Evolutionary conservation across 2,329 filamentous ascomycete genomes (phyloP).

Genomic region (Fusarium sp.): DNA sequence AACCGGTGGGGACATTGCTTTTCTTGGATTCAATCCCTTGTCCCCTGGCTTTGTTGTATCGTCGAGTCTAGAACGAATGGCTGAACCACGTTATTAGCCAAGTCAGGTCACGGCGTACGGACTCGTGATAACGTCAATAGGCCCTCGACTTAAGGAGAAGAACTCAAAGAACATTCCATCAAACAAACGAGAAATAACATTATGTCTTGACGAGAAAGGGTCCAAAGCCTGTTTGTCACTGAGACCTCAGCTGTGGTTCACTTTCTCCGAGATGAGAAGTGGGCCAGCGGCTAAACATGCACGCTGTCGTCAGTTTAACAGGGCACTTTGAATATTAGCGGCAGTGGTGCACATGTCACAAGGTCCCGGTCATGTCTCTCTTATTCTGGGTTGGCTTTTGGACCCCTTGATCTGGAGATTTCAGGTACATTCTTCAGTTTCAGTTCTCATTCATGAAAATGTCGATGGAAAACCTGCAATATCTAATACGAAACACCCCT

Average conservation of each 20-base stretch:
- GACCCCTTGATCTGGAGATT: slow-evolving; percentile 19
- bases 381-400: not conserved
- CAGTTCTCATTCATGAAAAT: not conserved
- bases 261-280: slow-evolving; percentile 20
- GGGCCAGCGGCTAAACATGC: slow-evolving; percentile 27
- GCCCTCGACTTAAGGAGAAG: not conserved
- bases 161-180: not conserved
- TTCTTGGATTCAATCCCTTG: not conserved
- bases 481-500: not conserved
- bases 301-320: slow-evolving; percentile 31
- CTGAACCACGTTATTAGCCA: slow-evolving; percentile 1
- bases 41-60: not conserved
- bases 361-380: slow-evolving; percentile 1
- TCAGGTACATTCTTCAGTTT: slow-evolving; percentile 7
- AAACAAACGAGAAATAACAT: not conserved
- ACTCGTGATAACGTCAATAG: not conserved
- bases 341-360: slow-evolving; percentile 27
- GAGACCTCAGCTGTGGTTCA: slow-evolving; percentile 13
- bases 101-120: not conserved
- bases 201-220: not conserved
- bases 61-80: slow-evolving; percentile 9
- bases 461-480: not conserved
- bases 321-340: slow-evolving; percentile 23
- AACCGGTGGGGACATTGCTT: slow-evolving; percentile 29
- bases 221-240: slow-evolving; percentile 2